Evolutionary conservation across 257 asterid species (phyloP).

Genomic region (Fraxinus pennsylvanica): DNA sequence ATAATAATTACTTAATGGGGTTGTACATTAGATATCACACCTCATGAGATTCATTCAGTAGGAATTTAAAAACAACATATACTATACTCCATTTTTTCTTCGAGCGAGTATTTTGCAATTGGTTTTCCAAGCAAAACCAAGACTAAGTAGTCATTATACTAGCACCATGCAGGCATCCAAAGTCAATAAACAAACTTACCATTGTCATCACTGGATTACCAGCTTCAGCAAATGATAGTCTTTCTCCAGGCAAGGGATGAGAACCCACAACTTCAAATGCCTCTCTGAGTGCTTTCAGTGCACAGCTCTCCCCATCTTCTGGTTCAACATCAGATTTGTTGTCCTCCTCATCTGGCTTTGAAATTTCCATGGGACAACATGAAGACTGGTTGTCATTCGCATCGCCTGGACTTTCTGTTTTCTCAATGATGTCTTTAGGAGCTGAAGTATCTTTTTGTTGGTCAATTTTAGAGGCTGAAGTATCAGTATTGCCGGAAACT

Average conservation of each 20-base stretch:
- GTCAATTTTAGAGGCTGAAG: constrained; percentile 38
- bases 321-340: constrained; percentile 36
- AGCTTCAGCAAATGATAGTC: constrained; percentile 75
- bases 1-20: background rate
- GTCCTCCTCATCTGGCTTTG: constrained; percentile 54
- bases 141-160: constrained; percentile 7
- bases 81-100: background rate
- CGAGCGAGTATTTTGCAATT: background rate
- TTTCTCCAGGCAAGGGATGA: constrained; percentile 64
- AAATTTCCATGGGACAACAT: constrained; percentile 50
- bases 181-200: constrained; percentile 55
- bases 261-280: constrained; percentile 86
- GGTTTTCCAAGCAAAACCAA: constrained; percentile 9
- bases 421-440: constrained; percentile 46
- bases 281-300: constrained; percentile 78
- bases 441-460: constrained; percentile 37
- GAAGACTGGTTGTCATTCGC: constrained; percentile 49
- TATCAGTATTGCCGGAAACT: constrained; percentile 41
- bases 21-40: background rate
- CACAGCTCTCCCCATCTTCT: constrained; percentile 54
- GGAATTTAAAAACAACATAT: background rate
- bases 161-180: background rate
- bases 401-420: constrained; percentile 47
- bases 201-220: constrained; percentile 94
- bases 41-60: background rate